Percentiles rank a stretch among this genome's conserved stretches.
Evolutionary conservation across 495 filamentous ascomycete genomes (phyloP).

Genomic region (Aspergillus ostianus): DNA sequence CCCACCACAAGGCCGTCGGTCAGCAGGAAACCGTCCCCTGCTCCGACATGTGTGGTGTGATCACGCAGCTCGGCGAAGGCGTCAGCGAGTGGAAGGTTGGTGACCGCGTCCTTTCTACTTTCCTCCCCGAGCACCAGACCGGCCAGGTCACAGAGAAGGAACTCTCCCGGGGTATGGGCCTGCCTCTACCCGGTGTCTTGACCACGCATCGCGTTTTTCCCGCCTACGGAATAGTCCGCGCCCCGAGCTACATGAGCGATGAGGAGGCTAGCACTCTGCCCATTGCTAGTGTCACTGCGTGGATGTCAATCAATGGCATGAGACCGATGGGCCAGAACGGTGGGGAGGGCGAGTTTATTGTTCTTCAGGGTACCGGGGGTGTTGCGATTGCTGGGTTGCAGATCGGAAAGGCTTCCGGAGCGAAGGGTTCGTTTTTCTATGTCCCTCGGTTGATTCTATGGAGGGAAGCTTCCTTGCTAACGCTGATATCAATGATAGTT

Average conservation of each 20-base stretch:
- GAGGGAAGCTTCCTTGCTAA: constrained; percentile 2
- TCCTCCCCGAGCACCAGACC: constrained; percentile 69
- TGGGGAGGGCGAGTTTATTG: constrained; percentile 60
- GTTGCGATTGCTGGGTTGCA: constrained; percentile 74
- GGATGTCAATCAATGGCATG: constrained; percentile 79
- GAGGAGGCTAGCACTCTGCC: constrained; percentile 64
- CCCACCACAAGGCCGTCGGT: constrained; percentile 47
- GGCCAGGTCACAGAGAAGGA: constrained; percentile 54
- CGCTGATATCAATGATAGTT: constrained; percentile 26
- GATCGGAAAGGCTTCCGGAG: constrained; percentile 80
- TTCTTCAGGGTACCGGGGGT: constrained; percentile 79
- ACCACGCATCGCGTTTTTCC: constrained; percentile 67
- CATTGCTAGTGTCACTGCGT: constrained; percentile 74
- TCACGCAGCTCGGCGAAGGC: constrained; percentile 61
- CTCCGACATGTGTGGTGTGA: constrained; percentile 74
- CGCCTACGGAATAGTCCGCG: constrained; percentile 61
- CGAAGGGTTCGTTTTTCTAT: constrained; percentile 45
- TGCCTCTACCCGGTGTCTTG: constrained; percentile 64
- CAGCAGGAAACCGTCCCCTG: constrained; percentile 48
- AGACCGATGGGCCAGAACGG: constrained; percentile 55
- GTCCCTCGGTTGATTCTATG: neutral
- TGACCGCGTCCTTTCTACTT: constrained; percentile 71
- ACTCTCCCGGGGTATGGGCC: constrained; percentile 59
- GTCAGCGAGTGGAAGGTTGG: constrained; percentile 65
- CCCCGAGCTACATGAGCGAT: constrained; percentile 60